A percentile compares a stretch with the other conserved stretches of the same genome.
Conservation (phyloP, 1,284 basidiomycete genomes). For the Tylopilus sp. region DNA sequence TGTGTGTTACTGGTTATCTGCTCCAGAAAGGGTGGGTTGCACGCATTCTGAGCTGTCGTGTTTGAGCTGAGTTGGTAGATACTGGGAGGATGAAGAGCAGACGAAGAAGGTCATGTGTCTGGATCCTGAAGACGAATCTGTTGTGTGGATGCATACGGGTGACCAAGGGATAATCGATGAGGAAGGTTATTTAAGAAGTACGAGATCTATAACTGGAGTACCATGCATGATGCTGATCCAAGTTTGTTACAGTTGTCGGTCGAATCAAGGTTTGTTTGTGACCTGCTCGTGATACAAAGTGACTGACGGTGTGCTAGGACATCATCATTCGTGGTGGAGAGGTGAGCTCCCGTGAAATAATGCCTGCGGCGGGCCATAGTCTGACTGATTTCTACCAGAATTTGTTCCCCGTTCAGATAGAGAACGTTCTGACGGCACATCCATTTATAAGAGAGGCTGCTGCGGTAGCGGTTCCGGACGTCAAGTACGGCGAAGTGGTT, state of each 20-base stretch:
- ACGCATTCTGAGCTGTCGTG: background rate
- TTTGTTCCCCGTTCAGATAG: slow-evolving; percentile 82
- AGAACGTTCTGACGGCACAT: slow-evolving; percentile 68
- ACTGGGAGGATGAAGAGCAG: slow-evolving; percentile 74
- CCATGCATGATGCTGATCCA: slow-evolving; percentile 8
- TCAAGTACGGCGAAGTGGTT: slow-evolving; percentile 71
- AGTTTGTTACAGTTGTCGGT: slow-evolving; percentile 57
- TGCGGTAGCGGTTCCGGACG: slow-evolving; percentile 70
- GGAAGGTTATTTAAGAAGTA: slow-evolving; percentile 76
- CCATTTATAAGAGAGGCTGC: slow-evolving; percentile 69
- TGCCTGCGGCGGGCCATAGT: background rate
- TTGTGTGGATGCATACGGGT: slow-evolving; percentile 81
- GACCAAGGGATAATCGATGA: slow-evolving; percentile 81
- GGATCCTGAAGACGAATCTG: slow-evolving; percentile 50
- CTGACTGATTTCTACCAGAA: slow-evolving; percentile 44
- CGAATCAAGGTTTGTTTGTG: slow-evolving; percentile 56
- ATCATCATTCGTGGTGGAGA: slow-evolving; percentile 88
- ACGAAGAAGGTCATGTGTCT: slow-evolving; percentile 60
- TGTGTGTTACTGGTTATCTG: slow-evolving; percentile 71
- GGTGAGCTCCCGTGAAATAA: slow-evolving; percentile 34
- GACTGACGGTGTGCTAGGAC: slow-evolving; percentile 45
- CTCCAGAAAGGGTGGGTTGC: slow-evolving; percentile 68
- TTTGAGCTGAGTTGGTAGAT: slow-evolving; percentile 40
- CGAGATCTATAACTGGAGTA: slow-evolving; percentile 19
- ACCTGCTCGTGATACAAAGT: background rate